Evolutionary conservation across 148 eudicot genomes (phyloP).

Genomic region (Amaranthus palmeri): DNA sequence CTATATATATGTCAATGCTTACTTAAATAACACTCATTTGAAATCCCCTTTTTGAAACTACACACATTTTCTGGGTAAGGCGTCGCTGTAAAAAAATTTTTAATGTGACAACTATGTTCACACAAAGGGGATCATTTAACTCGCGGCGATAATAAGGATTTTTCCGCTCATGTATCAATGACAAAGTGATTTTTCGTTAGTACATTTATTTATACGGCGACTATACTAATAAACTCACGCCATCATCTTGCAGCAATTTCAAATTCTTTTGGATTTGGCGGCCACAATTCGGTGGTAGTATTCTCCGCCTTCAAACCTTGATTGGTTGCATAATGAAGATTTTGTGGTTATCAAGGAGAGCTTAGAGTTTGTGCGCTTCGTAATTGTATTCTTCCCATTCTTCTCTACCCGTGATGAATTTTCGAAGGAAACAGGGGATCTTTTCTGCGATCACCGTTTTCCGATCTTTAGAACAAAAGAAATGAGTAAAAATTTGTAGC

Average conservation of each 20-base stretch:
- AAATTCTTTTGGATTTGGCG: conserved; percentile 97
- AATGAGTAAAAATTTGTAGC: conserved; percentile 22
- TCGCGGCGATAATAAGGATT: too few relatives aligned
- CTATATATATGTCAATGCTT: too few relatives aligned
- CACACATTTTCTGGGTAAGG: too few relatives aligned
- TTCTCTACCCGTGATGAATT: conserved; percentile 14
- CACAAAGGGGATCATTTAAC: too few relatives aligned
- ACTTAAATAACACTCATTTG: too few relatives aligned
- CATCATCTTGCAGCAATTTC: conserved; percentile 69
- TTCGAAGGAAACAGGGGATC: not conserved
- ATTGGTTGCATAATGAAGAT: conserved; percentile 17
- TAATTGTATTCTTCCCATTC: conserved; percentile 18
- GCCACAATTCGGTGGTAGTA: conserved; percentile 93
- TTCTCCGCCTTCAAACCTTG: conserved; percentile 90
- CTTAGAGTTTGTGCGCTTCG: conserved; percentile 6
- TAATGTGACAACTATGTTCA: too few relatives aligned
- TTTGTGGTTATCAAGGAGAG: not conserved
- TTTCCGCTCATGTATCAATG: too few relatives aligned
- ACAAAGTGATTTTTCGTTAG: too few relatives aligned
- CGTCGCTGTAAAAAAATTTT: too few relatives aligned
- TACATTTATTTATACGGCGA: too few relatives aligned
- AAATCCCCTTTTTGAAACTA: too few relatives aligned
- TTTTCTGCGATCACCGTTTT: not conserved
- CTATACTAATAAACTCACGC: not conserved
- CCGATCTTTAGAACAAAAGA: not conserved